phyloP scores from a whole-genome alignment of 352 stramenopile genomes.

The Phytophthora pluvialis region DNA sequence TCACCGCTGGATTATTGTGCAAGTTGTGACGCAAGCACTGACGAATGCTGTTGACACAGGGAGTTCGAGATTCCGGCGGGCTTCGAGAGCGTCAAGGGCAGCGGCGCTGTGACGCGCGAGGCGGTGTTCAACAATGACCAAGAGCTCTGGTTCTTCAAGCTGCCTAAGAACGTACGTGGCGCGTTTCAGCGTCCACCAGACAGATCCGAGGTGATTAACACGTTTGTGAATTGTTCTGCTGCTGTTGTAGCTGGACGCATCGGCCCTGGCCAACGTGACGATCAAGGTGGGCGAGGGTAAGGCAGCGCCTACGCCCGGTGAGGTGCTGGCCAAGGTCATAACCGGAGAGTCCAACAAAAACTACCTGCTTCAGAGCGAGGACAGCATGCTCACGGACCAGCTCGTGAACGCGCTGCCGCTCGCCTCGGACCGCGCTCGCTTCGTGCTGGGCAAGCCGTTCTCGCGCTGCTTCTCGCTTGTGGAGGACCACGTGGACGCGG shows the following conservation, averaged over 20 bases:
- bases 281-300: conserved; percentile 62
- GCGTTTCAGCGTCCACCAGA: neutral
- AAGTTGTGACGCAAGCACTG: conserved; percentile 16
- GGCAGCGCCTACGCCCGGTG: conserved; percentile 28
- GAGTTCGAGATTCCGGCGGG: conserved; percentile 83
- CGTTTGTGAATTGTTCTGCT: conserved; percentile 6
- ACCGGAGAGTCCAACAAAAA: conserved; percentile 45
- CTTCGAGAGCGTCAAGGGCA: conserved; percentile 72
- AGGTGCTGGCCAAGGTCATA: conserved; percentile 51
- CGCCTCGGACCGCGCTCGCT: conserved; percentile 60
- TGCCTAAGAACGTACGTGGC: conserved; percentile 76
- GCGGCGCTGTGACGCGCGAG: conserved; percentile 63
- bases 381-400: conserved; percentile 70
- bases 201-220: conserved; percentile 12
- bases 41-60: conserved; percentile 35
- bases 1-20: conserved; percentile 1
- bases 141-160: conserved; percentile 89
- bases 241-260: conserved; percentile 63
- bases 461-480: conserved; percentile 77
- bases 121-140: conserved; percentile 70
- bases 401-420: conserved; percentile 79
- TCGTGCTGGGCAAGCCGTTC: conserved; percentile 77
- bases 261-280: conserved; percentile 67
- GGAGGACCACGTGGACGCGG: conserved; percentile 41
- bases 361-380: conserved; percentile 67